phyloP scores from a whole-genome alignment of 2,329 filamentous ascomycete genomes.

The Chaetomium sp. region DNA sequence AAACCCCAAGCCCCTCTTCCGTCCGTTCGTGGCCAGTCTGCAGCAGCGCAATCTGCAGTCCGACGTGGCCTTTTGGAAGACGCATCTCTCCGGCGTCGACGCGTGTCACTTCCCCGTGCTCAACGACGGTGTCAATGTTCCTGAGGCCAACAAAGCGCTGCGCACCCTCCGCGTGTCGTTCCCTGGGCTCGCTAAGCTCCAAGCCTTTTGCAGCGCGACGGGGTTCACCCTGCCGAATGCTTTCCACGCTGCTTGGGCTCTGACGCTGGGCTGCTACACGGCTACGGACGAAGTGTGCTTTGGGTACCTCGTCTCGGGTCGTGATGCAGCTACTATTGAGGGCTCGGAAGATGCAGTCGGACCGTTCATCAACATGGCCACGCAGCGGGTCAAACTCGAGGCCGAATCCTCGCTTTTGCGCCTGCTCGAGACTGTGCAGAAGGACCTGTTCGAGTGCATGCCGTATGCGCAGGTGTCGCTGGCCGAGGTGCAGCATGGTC shows the following conservation, averaged over 20 bases:
- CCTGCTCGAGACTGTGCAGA: slow-evolving; percentile 21
- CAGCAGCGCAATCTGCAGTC: slow-evolving; percentile 5
- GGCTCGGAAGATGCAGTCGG: slow-evolving; percentile 21
- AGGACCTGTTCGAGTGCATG: slow-evolving; percentile 21
- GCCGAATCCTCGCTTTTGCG: slow-evolving; percentile 6
- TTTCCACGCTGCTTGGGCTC: slow-evolving; percentile 34
- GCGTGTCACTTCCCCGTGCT: slow-evolving; percentile 39
- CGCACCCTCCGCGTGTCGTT: slow-evolving; percentile 22
- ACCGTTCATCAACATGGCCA: slow-evolving; percentile 24
- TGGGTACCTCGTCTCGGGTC: slow-evolving; percentile 34
- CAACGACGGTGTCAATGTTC: slow-evolving; percentile 14
- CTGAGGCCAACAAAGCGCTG: slow-evolving; percentile 7
- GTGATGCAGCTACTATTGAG: slow-evolving; percentile 16
- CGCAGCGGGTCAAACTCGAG: slow-evolving; percentile 16
- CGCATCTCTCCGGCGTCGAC: slow-evolving; percentile 37
- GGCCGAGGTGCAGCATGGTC: slow-evolving; percentile 23
- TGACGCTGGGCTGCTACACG: slow-evolving; percentile 33
- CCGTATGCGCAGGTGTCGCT: slow-evolving; percentile 20
- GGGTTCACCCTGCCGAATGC: slow-evolving; percentile 43
- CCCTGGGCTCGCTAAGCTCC: slow-evolving; percentile 23
- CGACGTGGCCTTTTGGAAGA: slow-evolving; percentile 35
- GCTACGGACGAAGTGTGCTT: slow-evolving; percentile 35
- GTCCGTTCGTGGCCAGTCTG: slow-evolving; percentile 18
- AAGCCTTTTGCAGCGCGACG: slow-evolving; percentile 34
- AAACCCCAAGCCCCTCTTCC: slow-evolving; percentile 11